These are phyloP conservation scores for Tieghemostelium lacteum DNA, from an alignment of 78 protist species.

Conservation along the genomic window DNA sequence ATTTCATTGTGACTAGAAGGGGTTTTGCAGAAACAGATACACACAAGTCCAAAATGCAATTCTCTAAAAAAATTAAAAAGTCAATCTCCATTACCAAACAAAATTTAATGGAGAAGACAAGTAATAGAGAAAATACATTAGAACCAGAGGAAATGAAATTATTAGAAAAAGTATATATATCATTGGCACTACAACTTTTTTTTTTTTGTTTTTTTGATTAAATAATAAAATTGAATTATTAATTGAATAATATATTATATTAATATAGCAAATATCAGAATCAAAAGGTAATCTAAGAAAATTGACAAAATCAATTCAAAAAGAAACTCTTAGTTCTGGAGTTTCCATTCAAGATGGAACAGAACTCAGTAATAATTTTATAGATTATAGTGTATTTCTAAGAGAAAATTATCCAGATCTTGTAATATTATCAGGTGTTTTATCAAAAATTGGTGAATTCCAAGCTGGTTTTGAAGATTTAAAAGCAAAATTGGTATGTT, in stretches of 20 bases:
- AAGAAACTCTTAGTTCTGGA: constrained; percentile 67
- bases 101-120: constrained; percentile 69
- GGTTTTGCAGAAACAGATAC: not conserved
- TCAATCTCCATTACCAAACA: constrained; percentile 49
- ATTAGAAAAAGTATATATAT: constrained; percentile 39
- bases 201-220: not conserved
- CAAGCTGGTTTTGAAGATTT: constrained; percentile 80
- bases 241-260: not conserved
- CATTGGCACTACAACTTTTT: not conserved
- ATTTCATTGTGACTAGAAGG: no score
- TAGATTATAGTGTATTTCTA: constrained; percentile 69
- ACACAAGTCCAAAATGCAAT: not conserved
- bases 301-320: constrained; percentile 61
- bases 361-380: constrained; percentile 56
- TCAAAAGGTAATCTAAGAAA: constrained; percentile 41
- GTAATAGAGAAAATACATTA: constrained; percentile 50
- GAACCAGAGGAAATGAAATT: constrained; percentile 74
- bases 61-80: constrained; percentile 42
- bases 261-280: constrained; percentile 46
- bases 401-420: constrained; percentile 53
- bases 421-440: constrained; percentile 62
- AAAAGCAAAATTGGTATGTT: constrained; percentile 53
- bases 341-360: constrained; percentile 78
- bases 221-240: not conserved
- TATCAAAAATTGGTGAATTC: constrained; percentile 78